Conservation (phyloP, 2,329 filamentous ascomycete species). For the Podosphaera xanthii region DNA sequence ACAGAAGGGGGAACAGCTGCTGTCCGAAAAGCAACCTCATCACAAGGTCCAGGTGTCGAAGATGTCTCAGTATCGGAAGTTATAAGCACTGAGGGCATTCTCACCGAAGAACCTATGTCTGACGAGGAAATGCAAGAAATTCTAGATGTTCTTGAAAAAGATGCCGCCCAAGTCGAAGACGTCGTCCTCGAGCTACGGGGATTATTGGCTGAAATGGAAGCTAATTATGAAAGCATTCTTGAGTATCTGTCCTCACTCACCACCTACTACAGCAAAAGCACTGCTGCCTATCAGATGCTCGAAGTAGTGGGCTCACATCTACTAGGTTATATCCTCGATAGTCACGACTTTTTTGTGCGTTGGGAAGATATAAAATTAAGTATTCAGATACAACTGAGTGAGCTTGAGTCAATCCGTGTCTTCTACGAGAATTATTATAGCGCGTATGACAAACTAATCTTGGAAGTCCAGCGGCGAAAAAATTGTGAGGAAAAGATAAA, state of each 20-base stretch:
- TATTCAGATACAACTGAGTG: constrained; percentile 45
- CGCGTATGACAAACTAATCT: constrained; percentile 63
- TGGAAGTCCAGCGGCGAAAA: constrained; percentile 60
- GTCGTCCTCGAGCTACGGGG: constrained; percentile 51
- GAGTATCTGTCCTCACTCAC: constrained; percentile 36
- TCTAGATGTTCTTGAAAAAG: constrained; percentile 54
- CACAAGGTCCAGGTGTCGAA: constrained; percentile 24
- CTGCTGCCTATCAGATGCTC: constrained; percentile 40
- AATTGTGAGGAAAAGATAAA: constrained; percentile 52
- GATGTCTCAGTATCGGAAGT: constrained; percentile 42
- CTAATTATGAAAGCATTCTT: constrained; percentile 38
- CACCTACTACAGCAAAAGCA: constrained; percentile 31
- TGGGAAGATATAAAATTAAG: constrained; percentile 56
- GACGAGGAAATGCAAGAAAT: constrained; percentile 61
- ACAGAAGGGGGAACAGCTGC: constrained; percentile 63
- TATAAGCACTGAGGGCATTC: constrained; percentile 30
- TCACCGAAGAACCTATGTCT: constrained; percentile 36
- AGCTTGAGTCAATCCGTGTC: constrained; percentile 54
- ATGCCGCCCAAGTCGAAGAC: constrained; percentile 42
- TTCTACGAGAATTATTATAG: constrained; percentile 74
- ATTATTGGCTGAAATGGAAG: constrained; percentile 54
- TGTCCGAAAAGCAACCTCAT: constrained; percentile 43
- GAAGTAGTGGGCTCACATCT: constrained; percentile 45
- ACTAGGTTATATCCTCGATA: constrained; percentile 38
- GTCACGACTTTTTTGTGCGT: constrained; percentile 35